Evolutionary conservation across 495 filamentous ascomycete genomes (phyloP).

Genomic region (Xylaria intraflava): DNA sequence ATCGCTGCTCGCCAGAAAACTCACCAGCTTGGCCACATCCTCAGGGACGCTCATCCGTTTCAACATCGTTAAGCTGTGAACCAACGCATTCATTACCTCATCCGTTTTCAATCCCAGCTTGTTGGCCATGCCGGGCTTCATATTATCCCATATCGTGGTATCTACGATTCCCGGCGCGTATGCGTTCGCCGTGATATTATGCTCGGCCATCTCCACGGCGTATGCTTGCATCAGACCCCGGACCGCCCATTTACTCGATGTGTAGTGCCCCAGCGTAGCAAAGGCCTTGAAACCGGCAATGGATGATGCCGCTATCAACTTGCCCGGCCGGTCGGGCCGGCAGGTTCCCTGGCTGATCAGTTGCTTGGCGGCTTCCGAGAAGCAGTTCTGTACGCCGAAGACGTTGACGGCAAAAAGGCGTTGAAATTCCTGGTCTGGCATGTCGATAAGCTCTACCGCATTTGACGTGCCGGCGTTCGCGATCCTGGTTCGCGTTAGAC

Average conservation of each 20-base stretch:
- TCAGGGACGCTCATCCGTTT: constrained; percentile 48
- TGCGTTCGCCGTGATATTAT: constrained; percentile 56
- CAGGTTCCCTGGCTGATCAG: constrained; percentile 43
- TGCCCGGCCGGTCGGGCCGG: constrained; percentile 31
- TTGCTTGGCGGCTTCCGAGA: constrained; percentile 46
- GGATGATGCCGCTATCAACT: constrained; percentile 49
- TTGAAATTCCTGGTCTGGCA: constrained; percentile 43
- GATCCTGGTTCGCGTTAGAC: constrained; percentile 20
- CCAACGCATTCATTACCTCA: constrained; percentile 43
- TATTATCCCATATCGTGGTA: constrained; percentile 55
- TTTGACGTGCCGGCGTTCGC: constrained; percentile 57
- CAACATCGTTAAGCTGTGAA: constrained; percentile 41
- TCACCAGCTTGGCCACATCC: constrained; percentile 52
- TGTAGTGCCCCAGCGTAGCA: constrained; percentile 47
- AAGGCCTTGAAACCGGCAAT: constrained; percentile 54
- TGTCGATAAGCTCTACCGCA: constrained; percentile 45
- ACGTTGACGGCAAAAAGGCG: constrained; percentile 51
- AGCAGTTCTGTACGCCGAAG: constrained; percentile 53
- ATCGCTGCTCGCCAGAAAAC: constrained; percentile 48
- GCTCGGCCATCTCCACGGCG: constrained; percentile 49
- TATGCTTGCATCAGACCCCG: constrained; percentile 52
- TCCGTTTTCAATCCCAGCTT: constrained; percentile 41
- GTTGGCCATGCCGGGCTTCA: constrained; percentile 46
- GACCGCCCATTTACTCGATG: constrained; percentile 55
- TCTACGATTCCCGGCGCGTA: constrained; percentile 59